phyloP scores from a whole-genome alignment of 1,284 basidiomycete genomes.

The Bjerkandera adusta region DNA sequence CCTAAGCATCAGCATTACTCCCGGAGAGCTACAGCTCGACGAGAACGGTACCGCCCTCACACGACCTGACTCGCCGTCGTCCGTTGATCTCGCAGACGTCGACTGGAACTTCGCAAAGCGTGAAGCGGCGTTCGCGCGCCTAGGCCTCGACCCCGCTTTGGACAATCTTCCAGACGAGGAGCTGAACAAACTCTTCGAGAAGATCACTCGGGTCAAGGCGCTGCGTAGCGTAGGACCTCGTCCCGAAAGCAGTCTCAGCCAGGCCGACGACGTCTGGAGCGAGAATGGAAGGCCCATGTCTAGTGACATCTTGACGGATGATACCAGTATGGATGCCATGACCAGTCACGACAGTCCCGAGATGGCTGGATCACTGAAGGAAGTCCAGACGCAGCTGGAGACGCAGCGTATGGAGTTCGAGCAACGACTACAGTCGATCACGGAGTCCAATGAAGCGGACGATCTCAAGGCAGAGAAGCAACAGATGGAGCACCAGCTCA shows the following conservation, averaged over 20 bases:
- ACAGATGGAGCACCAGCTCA: slow-evolving; percentile 86
- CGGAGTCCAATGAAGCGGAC: slow-evolving; percentile 72
- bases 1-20: slow-evolving; percentile 61
- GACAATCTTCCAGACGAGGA: slow-evolving; percentile 92
- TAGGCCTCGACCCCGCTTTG: slow-evolving; percentile 83
- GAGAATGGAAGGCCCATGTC: slow-evolving; percentile 72
- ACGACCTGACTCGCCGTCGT: slow-evolving; percentile 79
- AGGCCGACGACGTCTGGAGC: slow-evolving; percentile 84
- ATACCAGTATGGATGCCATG: slow-evolving; percentile 75
- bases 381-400: slow-evolving; percentile 69
- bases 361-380: slow-evolving; percentile 58
- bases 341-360: slow-evolving; percentile 69
- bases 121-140: slow-evolving; percentile 82
- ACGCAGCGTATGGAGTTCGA: slow-evolving; percentile 47
- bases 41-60: slow-evolving; percentile 46
- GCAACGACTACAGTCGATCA: slow-evolving; percentile 70
- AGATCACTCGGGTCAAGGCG: slow-evolving; percentile 89
- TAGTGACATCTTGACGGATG: slow-evolving; percentile 77
- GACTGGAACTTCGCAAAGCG: slow-evolving; percentile 95
- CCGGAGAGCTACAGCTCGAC: slow-evolving; percentile 56
- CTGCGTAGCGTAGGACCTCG: slow-evolving; percentile 72
- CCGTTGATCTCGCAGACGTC: slow-evolving; percentile 69
- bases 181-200: slow-evolving; percentile 90
- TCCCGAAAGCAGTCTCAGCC: slow-evolving; percentile 82
- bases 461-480: slow-evolving; percentile 87